These are phyloP conservation scores for Metschnikowia anglica DNA, from an alignment of 805 yeast species.

Conservation along the genomic window DNA sequence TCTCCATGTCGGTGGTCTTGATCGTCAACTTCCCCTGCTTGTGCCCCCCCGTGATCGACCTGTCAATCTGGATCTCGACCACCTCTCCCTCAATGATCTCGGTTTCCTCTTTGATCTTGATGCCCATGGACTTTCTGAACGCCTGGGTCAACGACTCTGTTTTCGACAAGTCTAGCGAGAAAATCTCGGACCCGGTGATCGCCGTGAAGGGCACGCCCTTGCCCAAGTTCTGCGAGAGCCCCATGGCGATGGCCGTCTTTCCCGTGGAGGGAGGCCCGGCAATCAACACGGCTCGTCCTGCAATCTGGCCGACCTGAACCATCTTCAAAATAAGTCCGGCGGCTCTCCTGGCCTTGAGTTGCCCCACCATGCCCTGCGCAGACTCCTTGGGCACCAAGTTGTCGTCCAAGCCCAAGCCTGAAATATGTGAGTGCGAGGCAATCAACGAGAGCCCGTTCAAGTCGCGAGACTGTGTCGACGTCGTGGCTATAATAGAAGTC, in stretches of 20 bases:
- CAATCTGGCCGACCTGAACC: slow-evolving; percentile 92
- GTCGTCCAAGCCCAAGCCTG: slow-evolving; percentile 96
- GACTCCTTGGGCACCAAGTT: slow-evolving; percentile 73
- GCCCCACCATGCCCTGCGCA: slow-evolving; percentile 97
- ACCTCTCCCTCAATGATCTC: slow-evolving; percentile 99
- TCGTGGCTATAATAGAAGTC: slow-evolving; percentile 20
- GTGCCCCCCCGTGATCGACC: slow-evolving; percentile 95
- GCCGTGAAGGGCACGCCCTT: slow-evolving; percentile 91
- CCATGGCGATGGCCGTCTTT: slow-evolving; percentile 97
- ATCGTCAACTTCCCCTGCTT: slow-evolving; percentile 97
- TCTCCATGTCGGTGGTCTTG: slow-evolving; percentile 97
- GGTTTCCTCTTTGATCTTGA: slow-evolving; percentile 92
- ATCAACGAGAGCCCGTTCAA: slow-evolving; percentile 61
- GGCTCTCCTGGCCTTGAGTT: slow-evolving; percentile 89
- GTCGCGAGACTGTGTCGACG: slow-evolving; percentile 31
- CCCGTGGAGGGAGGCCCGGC: slow-evolving; percentile 99
- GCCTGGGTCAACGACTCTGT: slow-evolving; percentile 97
- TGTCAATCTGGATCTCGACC: slow-evolving; percentile 91
- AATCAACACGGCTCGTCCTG: slow-evolving; percentile 91
- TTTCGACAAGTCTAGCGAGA: slow-evolving; percentile 86
- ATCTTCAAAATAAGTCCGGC: slow-evolving; percentile 92
- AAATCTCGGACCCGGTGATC: slow-evolving; percentile 91
- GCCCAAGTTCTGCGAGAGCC: slow-evolving; percentile 72
- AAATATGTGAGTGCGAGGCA: slow-evolving; percentile 97
- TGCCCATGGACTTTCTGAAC: slow-evolving; percentile 92